Conservation (phyloP, 1,284 basidiomycete genomes). For the Pseudozyma tsukubaensis region DNA sequence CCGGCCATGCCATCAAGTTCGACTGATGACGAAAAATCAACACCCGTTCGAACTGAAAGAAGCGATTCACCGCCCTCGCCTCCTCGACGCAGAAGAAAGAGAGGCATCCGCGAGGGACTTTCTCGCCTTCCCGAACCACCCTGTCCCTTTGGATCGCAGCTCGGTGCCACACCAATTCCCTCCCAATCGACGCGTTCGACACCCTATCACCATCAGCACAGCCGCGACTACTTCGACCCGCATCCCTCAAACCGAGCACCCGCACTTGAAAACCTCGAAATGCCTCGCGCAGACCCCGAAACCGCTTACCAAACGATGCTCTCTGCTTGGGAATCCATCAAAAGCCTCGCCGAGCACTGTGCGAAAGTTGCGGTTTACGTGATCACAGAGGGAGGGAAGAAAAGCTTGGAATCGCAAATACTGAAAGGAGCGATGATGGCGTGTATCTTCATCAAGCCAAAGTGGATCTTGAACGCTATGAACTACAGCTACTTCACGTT, state of each 20-base stretch:
- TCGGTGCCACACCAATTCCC: neutral
- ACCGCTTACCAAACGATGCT: slow-evolving; percentile 5
- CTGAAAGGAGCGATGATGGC: slow-evolving; percentile 12
- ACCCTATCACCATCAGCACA: slow-evolving; percentile 8
- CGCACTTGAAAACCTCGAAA: slow-evolving; percentile 5
- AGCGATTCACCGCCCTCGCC: neutral
- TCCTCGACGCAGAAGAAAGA: neutral
- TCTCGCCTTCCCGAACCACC: slow-evolving; percentile 10
- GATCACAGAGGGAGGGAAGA: slow-evolving; percentile 12
- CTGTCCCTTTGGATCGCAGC: slow-evolving; percentile 24
- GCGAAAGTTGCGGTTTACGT: neutral
- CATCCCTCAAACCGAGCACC: slow-evolving; percentile 7
- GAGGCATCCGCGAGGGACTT: slow-evolving; percentile 10
- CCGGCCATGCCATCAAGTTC: neutral
- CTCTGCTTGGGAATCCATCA: slow-evolving; percentile 9
- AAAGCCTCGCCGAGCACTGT: slow-evolving; percentile 1
- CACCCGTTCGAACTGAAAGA: neutral
- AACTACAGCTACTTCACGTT: slow-evolving; percentile 1
- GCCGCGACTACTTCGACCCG: slow-evolving; percentile 7
- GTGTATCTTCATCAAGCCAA: slow-evolving; percentile 4
- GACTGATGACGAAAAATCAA: neutral
- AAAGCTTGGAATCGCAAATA: slow-evolving; percentile 2
- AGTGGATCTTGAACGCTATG: slow-evolving; percentile 12
- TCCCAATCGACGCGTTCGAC: slow-evolving; percentile 3
- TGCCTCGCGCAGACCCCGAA: slow-evolving; percentile 14